Evolutionary conservation across 495 filamentous ascomycete species (phyloP), one percentile per base, ranked within the genome.

Genomic region (Penicillium macrosclerotiorum): DNA sequence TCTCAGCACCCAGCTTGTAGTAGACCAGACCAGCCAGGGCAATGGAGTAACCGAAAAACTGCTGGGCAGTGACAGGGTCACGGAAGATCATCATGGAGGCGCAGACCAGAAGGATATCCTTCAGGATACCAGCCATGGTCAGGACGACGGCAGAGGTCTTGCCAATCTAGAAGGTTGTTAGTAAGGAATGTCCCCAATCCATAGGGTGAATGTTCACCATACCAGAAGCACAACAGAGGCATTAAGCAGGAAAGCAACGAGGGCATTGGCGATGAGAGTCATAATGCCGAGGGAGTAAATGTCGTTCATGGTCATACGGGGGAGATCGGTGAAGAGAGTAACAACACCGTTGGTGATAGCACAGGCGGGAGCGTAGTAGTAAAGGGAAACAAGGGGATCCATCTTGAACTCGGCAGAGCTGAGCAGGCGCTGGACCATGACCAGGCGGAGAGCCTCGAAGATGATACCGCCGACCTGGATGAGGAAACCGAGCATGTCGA

Each of bases 141-240:
- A 95, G 84, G 65, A 95, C 89, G 24, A 96, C 85, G 37, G 88
- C 89, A 3, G 90, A 95, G 22, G 91, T 96, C 75, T 88, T 90
- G 70, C 91, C 91, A 69, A 96, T 96, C 90, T 95, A 50, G 26
- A n/a, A 48, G 14, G 18, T 37, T 9, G 41, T 74, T 60, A 73
- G 58, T 16, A 45, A 31, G 17, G 8, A 17, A 24, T 4, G 8
- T 30, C 3, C 4, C 14, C 14, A 25, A 12, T 9, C n/a, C n/a
- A 14, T 19, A 7, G 18, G 17, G 8, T 5, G 16, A 16, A 31
- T 1, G 11, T 11, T 14, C 12, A 36, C 24, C 83, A 73, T 82
- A 93, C 88, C 71, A 95, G 62, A 68, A 94, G 87, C 16, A 95
- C 89, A 38, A 92, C 87, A 3, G 89, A 89, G 47, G 91, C 85